Evolutionary conservation across 2,329 filamentous ascomycete species (phyloP), one percentile per base, ranked within the genome.

Genomic region (Colletotrichum shisoi): DNA sequence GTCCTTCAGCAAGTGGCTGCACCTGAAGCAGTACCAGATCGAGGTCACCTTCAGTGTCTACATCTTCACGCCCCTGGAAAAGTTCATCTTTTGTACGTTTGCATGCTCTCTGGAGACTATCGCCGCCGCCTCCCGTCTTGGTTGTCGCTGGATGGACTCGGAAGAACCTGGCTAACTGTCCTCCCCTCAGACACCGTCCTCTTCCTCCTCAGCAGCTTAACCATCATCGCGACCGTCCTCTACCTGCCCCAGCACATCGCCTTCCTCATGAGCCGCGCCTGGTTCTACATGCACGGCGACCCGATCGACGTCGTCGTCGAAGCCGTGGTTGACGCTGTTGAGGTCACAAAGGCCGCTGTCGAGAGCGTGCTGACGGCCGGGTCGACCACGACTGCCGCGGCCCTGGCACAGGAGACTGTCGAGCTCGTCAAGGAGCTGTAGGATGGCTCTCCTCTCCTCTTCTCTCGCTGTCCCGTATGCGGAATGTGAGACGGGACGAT

Each of bases 31-130:
- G 78, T 97, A 98, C 84, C 95, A 98, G 83, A 93, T 98, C 77
- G 95, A 99, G 82, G 94, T 98, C 78, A 97, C 94, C 13, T 95
- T 96, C 80, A 91, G 91, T 69, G 87, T 98, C 31, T 98, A 99
- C 85, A 98, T 99, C 91, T 90, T 97, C 73, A 97, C 94, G 44
- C 91, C 93, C 1, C 93, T 91, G 59, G 95, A 99, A 83, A 97
- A 97, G 79, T 94, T 97, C 80, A 90, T 97, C 74, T 96, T 98
- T 81, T 98, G 95, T 98, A 86, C 65, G 93, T 79, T 34, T 12
- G 48, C 27, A 57, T 49, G 60, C 60, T 39, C 24, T 48, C 63
- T 27, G 15, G 49, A 40, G 45, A 42, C 15, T 15, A 24, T 21
- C 15, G 37, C 45, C 34, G 6, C 13, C 12, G 42, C 51, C 21